Percentiles rank a stretch among this genome's conserved stretches.
Evolutionary conservation across 2,329 filamentous ascomycete genomes (phyloP).

Genomic region (Hymenoscyphus salicellus): DNA sequence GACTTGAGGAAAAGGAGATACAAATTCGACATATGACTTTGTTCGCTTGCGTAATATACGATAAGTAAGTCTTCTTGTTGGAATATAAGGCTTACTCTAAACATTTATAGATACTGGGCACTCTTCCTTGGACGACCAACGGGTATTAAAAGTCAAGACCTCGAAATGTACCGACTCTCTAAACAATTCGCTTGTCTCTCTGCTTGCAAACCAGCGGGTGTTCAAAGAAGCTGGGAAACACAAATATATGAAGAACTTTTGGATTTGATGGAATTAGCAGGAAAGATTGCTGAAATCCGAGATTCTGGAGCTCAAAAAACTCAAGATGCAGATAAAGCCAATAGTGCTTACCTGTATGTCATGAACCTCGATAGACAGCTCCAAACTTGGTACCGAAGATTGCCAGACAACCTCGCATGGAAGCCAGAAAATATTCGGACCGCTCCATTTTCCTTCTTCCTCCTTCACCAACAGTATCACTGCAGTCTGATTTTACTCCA

Average conservation of each 20-base stretch:
- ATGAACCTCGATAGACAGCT: constrained; percentile 52
- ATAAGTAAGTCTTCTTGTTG: constrained; percentile 39
- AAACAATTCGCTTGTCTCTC: constrained; percentile 45
- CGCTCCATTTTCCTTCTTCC: constrained; percentile 51
- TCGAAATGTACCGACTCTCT: constrained; percentile 47
- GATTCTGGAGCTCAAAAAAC: constrained; percentile 35
- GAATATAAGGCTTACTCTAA: neutral
- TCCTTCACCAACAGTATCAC: constrained; percentile 56
- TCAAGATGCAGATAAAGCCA: constrained; percentile 38
- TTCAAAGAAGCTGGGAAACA: constrained; percentile 35
- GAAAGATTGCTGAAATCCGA: constrained; percentile 48
- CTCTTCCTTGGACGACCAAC: constrained; percentile 53
- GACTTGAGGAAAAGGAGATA: constrained; percentile 46
- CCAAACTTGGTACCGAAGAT: constrained; percentile 51
- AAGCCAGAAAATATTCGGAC: constrained; percentile 49
- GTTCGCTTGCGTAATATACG: constrained; percentile 51
- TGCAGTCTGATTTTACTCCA: constrained; percentile 52
- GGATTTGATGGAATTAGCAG: constrained; percentile 55
- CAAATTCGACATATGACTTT: constrained; percentile 51
- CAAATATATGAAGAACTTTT: constrained; percentile 51
- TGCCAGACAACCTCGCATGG: constrained; percentile 49
- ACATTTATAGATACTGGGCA: constrained; percentile 43
- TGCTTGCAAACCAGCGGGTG: constrained; percentile 38
- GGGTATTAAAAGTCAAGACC: constrained; percentile 51
- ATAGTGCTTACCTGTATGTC: constrained; percentile 49